A percentile compares a stretch with the other conserved stretches of the same genome.
Conservation (phyloP, 306 rosid species). For the Lathyrus oleraceus region DNA sequence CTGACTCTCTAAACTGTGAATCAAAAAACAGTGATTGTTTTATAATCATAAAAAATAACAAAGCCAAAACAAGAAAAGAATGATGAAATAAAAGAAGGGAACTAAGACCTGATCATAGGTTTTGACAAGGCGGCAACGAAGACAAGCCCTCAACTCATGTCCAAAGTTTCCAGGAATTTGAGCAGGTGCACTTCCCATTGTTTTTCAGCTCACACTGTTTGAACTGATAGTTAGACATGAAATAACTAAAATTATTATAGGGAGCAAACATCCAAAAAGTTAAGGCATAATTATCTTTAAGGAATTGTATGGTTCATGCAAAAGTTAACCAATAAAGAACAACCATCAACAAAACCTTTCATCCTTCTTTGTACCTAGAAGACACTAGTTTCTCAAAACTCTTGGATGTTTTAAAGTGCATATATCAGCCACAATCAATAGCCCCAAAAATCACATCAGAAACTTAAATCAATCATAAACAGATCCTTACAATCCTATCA, state of each 20-base stretch:
- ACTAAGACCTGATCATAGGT: slow-evolving; percentile 86
- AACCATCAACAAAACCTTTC: background rate
- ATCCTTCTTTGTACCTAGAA: background rate
- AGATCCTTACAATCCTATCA: background rate
- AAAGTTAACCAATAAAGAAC: background rate
- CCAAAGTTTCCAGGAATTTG: slow-evolving; percentile 95
- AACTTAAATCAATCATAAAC: background rate
- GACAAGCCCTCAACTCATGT: slow-evolving; percentile 91
- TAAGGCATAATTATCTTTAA: background rate
- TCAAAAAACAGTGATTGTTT: slow-evolving; percentile 9
- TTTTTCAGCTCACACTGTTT: slow-evolving; percentile 16
- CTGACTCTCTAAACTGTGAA: slow-evolving; percentile 78
- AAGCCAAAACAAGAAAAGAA: background rate
- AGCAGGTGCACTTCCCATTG: slow-evolving; percentile 67
- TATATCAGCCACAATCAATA: background rate
- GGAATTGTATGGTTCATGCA: background rate
- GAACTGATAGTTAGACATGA: background rate
- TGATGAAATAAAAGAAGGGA: background rate
- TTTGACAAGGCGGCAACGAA: slow-evolving; percentile 96
- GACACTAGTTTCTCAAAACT: too few relatives aligned
- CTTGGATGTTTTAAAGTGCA: background rate
- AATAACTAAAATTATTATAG: background rate
- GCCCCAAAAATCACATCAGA: background rate
- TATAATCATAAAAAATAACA: background rate
- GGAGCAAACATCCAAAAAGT: background rate